Evolutionary conservation across 441 rosid species (phyloP), one percentile per base, ranked within the genome.

Genomic region (Geranium incanum): DNA sequence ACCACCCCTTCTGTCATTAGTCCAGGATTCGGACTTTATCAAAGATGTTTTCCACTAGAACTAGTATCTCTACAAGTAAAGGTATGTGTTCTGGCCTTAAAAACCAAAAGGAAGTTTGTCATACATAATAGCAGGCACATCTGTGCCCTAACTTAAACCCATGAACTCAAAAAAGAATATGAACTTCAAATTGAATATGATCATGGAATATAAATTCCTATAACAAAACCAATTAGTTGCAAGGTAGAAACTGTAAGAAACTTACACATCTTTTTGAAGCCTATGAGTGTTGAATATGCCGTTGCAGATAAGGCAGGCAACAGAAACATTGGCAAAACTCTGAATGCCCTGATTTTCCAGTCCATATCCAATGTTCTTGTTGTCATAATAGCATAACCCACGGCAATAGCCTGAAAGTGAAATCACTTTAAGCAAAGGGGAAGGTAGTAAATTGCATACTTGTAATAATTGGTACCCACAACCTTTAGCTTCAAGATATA

Each of bases 281-380:
- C 84, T n/a, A 74, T 75, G 72, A 84, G 79, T 12, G 88, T 85
- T 5, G 87, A 85, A 80, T 93, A 89, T 67, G 85, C 82, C 78
- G 75, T 76, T 71, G 80, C 82, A 65, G 89, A 88, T 2, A 94
- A 60, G 70, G 78, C 92, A 68, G 97, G 97, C 84, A 91, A 77
- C 70, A 94, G 84, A 79, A 94, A 91, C 88, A 94, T 91, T 0
- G 97, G 96, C 74, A 94, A 70, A 67, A 91, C 82, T 37, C 92
- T 77, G 52, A 84, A 81, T 12, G 90, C 90, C 86, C 99, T 87
- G 85, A 83, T 86, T 80, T 82, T 92, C 95, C 95, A 94, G 69
- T 94, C 73, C 83, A 94, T 41, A 9, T 41, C 48, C 9, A 41
- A 41, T 41, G 48, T 41, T 41, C 48, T 9, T 41, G 48, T 41